A percentile compares a stretch with the other conserved stretches of the same genome.
Conservation (phyloP, 169 alveolate species). For the Eimeria brunetti region DNA sequence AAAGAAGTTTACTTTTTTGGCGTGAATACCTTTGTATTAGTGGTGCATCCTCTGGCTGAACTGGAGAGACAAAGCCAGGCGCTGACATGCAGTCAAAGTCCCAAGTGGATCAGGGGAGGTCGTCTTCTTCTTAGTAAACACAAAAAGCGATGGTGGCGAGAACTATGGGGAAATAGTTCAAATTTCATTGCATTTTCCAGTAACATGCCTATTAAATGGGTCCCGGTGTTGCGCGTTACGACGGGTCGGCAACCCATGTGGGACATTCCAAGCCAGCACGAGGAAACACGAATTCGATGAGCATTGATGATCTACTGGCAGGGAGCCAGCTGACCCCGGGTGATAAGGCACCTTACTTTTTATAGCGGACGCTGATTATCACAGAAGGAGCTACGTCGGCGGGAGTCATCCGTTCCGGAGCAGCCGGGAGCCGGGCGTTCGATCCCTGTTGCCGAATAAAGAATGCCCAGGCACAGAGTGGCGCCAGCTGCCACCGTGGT, state of each 20-base stretch:
- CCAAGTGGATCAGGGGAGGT: neutral
- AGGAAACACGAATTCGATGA: neutral
- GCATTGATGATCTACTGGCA: neutral
- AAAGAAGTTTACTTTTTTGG: neutral
- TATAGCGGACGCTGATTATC: neutral
- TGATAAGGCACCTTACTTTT: neutral
- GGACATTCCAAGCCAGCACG: constrained; percentile 40
- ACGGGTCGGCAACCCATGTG: constrained; percentile 46
- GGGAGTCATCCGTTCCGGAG: neutral
- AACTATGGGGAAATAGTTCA: constrained; percentile 1
- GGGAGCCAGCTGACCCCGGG: neutral
- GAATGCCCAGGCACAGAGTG: constrained; percentile 65
- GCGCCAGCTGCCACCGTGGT: constrained; percentile 50
- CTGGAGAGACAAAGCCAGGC: constrained; percentile 19
- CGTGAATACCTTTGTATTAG: neutral
- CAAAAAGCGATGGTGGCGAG: neutral
- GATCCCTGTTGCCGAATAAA: constrained; percentile 5
- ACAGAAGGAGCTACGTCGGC: constrained; percentile 1
- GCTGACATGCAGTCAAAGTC: constrained; percentile 65
- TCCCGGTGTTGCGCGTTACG: constrained; percentile 14
- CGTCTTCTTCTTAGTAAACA: neutral
- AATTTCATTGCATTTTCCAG: neutral
- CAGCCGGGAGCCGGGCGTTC: constrained; percentile 56
- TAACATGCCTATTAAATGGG: constrained; percentile 30
- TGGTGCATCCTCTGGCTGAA: neutral